Conservation (phyloP, 345 rosid species). For the Salix koriyanagi region DNA sequence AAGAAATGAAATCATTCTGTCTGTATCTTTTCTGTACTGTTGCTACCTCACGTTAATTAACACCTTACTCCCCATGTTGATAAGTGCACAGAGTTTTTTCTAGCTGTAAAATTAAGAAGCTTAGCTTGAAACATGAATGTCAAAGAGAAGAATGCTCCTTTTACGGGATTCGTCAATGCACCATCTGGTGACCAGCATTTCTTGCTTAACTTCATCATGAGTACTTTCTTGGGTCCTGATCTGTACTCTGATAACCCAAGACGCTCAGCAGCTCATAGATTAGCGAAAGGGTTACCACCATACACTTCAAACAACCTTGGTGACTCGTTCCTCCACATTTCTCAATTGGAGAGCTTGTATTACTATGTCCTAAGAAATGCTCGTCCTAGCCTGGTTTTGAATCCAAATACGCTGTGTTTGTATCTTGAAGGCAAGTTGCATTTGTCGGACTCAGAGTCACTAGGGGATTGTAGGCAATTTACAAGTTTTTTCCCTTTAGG, state of each 20-base stretch:
- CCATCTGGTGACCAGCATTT: slow-evolving; percentile 38
- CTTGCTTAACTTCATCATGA: slow-evolving; percentile 54
- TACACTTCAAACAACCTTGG: slow-evolving; percentile 51
- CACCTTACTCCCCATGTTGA: neutral
- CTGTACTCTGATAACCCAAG: slow-evolving; percentile 58
- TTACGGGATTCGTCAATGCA: slow-evolving; percentile 2
- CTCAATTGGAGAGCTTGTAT: slow-evolving; percentile 49
- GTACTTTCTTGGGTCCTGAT: slow-evolving; percentile 63
- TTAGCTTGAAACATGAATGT: slow-evolving; percentile 15
- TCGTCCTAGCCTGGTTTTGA: slow-evolving; percentile 28
- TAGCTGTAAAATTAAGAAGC: neutral
- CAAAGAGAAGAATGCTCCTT: slow-evolving; percentile 20
- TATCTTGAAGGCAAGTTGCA: slow-evolving; percentile 45
- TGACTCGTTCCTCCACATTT: slow-evolving; percentile 39
- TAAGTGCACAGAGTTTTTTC: neutral
- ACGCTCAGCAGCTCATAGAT: slow-evolving; percentile 49
- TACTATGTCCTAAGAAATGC: slow-evolving; percentile 48
- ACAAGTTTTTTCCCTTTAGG: slow-evolving; percentile 38
- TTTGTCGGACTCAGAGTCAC: slow-evolving; percentile 25
- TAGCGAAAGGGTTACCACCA: slow-evolving; percentile 42
- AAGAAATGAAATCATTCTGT: neutral
- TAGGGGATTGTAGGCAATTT: slow-evolving; percentile 31
- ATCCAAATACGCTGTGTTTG: slow-evolving; percentile 33
- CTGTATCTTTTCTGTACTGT: neutral
- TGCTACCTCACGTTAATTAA: neutral